Percentiles rank a stretch among this genome's conserved stretches.
Conservation (phyloP, 2,329 filamentous ascomycete species). For the Acrocalymma vagum region DNA sequence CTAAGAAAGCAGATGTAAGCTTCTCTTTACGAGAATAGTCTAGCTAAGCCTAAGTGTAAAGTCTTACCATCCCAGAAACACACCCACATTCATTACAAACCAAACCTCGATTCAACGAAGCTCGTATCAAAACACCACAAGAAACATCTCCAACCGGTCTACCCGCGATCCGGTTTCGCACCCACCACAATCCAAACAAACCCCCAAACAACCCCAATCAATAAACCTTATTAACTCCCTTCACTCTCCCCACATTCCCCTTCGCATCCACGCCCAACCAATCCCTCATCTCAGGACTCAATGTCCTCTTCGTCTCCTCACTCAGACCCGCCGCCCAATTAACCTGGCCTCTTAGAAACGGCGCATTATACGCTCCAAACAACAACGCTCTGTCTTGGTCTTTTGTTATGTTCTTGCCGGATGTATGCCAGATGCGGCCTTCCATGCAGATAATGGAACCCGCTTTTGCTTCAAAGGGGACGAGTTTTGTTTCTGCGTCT, state of each 20-base stretch:
- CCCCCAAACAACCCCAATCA: too few species aligned
- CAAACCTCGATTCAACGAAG: too few species aligned
- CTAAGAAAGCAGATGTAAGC: too few species aligned
- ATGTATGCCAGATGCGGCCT: constrained; percentile 45
- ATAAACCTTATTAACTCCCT: constrained; percentile 18
- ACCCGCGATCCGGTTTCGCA: too few species aligned
- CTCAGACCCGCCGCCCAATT: constrained; percentile 43
- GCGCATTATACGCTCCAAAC: constrained; percentile 43
- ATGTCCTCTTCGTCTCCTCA: constrained; percentile 31
- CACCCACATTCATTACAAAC: too few species aligned
- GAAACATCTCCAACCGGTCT: too few species aligned
- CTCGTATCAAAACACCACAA: too few species aligned
- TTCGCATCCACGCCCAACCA: constrained; percentile 33
- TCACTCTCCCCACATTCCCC: constrained; percentile 20
- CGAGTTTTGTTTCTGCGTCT: constrained; percentile 34
- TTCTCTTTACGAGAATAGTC: too few species aligned
- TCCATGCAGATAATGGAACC: constrained; percentile 45
- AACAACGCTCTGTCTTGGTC: constrained; percentile 42
- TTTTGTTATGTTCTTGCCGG: constrained; percentile 39
- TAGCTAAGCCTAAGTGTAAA: too few species aligned
- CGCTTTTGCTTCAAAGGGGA: constrained; percentile 42
- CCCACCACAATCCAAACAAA: too few species aligned
- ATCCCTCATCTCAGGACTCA: constrained; percentile 33
- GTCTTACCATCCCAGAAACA: too few species aligned
- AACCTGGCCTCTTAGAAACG: constrained; percentile 39